Percentiles rank a stretch among this genome's conserved stretches.
phyloP scores from a whole-genome alignment of 495 filamentous ascomycete species.

The Trichoderma asperelloides region DNA sequence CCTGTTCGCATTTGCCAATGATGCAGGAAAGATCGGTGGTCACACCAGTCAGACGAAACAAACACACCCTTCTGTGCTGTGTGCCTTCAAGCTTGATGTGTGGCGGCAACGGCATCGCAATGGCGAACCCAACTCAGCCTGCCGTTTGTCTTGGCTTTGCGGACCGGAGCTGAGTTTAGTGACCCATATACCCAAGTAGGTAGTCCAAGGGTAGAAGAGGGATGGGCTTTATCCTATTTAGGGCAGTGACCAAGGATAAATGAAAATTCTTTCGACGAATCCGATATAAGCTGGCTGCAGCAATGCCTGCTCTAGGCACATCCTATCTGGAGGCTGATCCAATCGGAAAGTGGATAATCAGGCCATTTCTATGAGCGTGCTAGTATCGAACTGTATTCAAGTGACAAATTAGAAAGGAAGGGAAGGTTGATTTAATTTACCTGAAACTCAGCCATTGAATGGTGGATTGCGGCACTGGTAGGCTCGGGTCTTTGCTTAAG shows the following conservation, averaged over 20 bases:
- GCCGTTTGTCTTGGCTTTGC: not conserved
- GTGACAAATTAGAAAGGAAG: conserved; percentile 3
- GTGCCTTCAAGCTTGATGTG: not conserved
- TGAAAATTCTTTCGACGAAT: not conserved
- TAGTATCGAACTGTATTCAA: not conserved
- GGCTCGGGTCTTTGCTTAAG: not conserved
- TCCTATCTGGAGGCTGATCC: not conserved
- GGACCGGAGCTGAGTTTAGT: not conserved
- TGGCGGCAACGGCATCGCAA: not conserved
- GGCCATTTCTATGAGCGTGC: not conserved
- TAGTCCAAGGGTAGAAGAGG: not conserved
- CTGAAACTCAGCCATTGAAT: not conserved
- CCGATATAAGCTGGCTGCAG: not conserved
- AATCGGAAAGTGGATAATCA: not conserved
- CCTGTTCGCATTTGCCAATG: not conserved
- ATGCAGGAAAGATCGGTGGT: not conserved
- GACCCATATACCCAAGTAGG: not conserved
- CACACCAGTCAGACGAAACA: not conserved
- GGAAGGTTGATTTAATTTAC: not conserved
- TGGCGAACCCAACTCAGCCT: not conserved
- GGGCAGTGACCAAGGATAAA: not conserved
- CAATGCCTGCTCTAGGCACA: conserved; percentile 2
- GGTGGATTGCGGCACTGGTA: not conserved
- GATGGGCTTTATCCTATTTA: not conserved
- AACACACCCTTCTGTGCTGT: not conserved